Evolutionary conservation across 2,329 filamentous ascomycete species (phyloP).

Genomic region (Penicillium sp.): DNA sequence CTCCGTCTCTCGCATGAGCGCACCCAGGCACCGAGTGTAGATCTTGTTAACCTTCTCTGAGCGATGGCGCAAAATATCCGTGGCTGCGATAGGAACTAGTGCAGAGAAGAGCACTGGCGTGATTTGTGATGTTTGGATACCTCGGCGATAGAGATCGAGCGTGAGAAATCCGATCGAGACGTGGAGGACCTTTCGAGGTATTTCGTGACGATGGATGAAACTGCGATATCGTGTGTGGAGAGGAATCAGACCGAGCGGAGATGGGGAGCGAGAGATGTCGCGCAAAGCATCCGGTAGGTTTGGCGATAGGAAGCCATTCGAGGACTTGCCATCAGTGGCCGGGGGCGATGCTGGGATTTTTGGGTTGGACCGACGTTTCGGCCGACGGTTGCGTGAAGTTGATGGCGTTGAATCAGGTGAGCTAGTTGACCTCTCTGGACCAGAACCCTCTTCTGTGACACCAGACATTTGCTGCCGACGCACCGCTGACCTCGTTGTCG

Average conservation of each 20-base stretch:
- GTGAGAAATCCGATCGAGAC: conserved; percentile 96
- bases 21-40: conserved; percentile 82
- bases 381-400: conserved; percentile 52
- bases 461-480: conserved; percentile 55
- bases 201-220: conserved; percentile 95
- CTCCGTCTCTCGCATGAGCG: conserved; percentile 96
- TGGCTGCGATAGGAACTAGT: conserved; percentile 79
- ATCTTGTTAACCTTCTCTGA: conserved; percentile 79
- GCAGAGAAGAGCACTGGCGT: conserved; percentile 80
- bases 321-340: conserved; percentile 39
- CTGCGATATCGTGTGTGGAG: conserved; percentile 90
- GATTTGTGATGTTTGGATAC: conserved; percentile 74
- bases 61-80: conserved; percentile 80
- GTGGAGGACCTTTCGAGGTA: conserved; percentile 89
- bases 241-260: conserved; percentile 89
- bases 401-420: conserved; percentile 21
- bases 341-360: conserved; percentile 44
- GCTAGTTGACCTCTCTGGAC: conserved; percentile 53
- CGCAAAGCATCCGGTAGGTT: conserved; percentile 72
- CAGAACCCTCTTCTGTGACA: conserved; percentile 47
- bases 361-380: conserved; percentile 43
- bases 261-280: conserved; percentile 87
- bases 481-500: conserved; percentile 74
- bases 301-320: conserved; percentile 46
- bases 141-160: conserved; percentile 78